phyloP scores from a whole-genome alignment of 1,284 basidiomycete genomes.

The Sanghuangporus baumii region DNA sequence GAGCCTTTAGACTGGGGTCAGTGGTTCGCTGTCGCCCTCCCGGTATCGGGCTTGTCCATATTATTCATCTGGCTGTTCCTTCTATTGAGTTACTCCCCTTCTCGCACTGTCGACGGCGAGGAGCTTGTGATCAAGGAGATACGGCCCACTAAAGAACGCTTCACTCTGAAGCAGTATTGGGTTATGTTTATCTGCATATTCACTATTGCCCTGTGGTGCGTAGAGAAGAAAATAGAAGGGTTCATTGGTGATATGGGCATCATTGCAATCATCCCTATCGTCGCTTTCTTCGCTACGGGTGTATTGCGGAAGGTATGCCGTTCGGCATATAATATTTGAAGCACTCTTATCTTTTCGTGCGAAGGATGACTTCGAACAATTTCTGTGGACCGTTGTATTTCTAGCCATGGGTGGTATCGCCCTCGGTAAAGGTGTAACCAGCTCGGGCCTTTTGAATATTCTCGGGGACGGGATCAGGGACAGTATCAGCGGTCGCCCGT shows the following conservation, averaged over 20 bases:
- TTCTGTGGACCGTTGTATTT: slow-evolving; percentile 92
- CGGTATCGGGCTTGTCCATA: slow-evolving; percentile 83
- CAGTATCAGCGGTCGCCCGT: slow-evolving; percentile 63
- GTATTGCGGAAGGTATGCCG: slow-evolving; percentile 82
- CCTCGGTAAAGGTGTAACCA: slow-evolving; percentile 89
- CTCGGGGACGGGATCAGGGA: slow-evolving; percentile 69
- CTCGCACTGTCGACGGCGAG: slow-evolving; percentile 67
- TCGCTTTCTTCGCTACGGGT: slow-evolving; percentile 93
- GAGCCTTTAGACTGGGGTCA: slow-evolving; percentile 83
- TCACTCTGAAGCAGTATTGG: slow-evolving; percentile 87
- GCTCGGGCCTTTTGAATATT: slow-evolving; percentile 81
- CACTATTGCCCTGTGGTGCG: slow-evolving; percentile 91
- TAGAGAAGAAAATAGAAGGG: slow-evolving; percentile 78
- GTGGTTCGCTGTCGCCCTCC: slow-evolving; percentile 94
- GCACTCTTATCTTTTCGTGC: slow-evolving; percentile 8
- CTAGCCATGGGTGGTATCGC: slow-evolving; percentile 99
- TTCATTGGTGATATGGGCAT: slow-evolving; percentile 95
- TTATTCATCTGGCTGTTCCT: slow-evolving; percentile 90
- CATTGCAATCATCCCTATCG: slow-evolving; percentile 90
- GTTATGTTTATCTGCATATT: slow-evolving; percentile 80
- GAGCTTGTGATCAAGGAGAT: slow-evolving; percentile 80
- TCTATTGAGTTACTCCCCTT: slow-evolving; percentile 75
- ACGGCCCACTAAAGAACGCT: slow-evolving; percentile 72
- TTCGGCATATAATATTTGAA: neutral
- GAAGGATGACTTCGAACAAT: slow-evolving; percentile 92